Conservation (phyloP, 2,329 filamentous ascomycete species). For the Cercospora sp. region DNA sequence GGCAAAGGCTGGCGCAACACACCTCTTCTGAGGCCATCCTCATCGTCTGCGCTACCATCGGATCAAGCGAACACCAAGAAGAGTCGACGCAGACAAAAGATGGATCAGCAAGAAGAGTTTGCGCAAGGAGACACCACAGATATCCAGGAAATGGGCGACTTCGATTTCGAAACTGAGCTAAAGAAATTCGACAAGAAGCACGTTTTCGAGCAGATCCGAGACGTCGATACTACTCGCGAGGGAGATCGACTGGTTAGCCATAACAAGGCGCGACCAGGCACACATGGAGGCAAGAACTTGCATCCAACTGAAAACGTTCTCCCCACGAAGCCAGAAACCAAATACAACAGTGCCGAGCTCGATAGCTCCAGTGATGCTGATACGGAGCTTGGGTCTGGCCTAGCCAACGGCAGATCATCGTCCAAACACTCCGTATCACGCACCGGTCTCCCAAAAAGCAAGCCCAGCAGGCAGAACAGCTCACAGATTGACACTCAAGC, state of each 20-base stretch:
- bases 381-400: slow-evolving; percentile 40
- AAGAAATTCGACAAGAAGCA: slow-evolving; percentile 93
- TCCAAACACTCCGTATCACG: slow-evolving; percentile 35
- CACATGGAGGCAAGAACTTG: slow-evolving; percentile 75
- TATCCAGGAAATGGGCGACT: slow-evolving; percentile 88
- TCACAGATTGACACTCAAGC: slow-evolving; percentile 39
- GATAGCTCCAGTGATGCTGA: slow-evolving; percentile 40
- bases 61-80: slow-evolving; percentile 32
- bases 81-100: slow-evolving; percentile 50
- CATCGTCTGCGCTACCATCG: slow-evolving; percentile 43
- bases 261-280: slow-evolving; percentile 65
- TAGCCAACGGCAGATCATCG: slow-evolving; percentile 38
- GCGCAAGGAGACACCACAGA: slow-evolving; percentile 95
- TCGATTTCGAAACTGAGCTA: slow-evolving; percentile 86
- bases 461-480: slow-evolving; percentile 44
- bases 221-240: slow-evolving; percentile 85
- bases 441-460: slow-evolving; percentile 32
- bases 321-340: slow-evolving; percentile 51
- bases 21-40: slow-evolving; percentile 64
- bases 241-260: slow-evolving; percentile 87
- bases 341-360: slow-evolving; percentile 34
- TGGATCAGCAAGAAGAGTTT: slow-evolving; percentile 74
- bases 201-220: slow-evolving; percentile 88
- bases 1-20: slow-evolving; percentile 69
- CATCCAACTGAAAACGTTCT: slow-evolving; percentile 92